Conservation (phyloP, 202 grass and related monocot genomes). For the Digitaria exilis region DNA sequence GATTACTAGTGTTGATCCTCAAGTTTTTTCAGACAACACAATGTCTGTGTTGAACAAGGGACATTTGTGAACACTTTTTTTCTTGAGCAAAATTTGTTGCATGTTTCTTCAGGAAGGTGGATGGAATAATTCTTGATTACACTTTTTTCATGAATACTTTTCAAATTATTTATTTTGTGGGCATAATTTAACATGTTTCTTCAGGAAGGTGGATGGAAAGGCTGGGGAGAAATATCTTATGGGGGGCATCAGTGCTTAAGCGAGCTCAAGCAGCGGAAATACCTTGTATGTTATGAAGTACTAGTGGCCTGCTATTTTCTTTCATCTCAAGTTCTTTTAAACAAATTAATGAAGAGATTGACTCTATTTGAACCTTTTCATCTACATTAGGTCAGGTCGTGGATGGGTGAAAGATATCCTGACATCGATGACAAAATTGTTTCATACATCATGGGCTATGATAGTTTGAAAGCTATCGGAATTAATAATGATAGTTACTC, state of each 20-base stretch:
- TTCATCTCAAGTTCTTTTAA: not conserved
- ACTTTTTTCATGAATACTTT: not conserved
- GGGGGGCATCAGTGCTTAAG: conserved; percentile 70
- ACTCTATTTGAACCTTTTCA: conserved; percentile 20
- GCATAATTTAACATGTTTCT: conserved; percentile 11
- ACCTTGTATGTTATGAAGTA: conserved; percentile 58
- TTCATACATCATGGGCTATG: conserved; percentile 77
- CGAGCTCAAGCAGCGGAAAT: conserved; percentile 88
- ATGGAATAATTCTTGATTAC: no score
- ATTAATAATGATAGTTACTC: conserved; percentile 31
- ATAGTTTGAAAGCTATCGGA: conserved; percentile 78
- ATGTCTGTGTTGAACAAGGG: not conserved
- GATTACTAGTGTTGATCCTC: not conserved
- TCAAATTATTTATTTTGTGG: not conserved
- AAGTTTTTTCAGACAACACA: not conserved
- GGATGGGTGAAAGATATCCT: conserved; percentile 80
- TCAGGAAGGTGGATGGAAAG: conserved; percentile 92
- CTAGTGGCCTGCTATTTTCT: conserved; percentile 1
- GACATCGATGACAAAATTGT: conserved; percentile 59
- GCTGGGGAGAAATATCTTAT: conserved; percentile 97
- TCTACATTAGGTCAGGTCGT: conserved; percentile 75
- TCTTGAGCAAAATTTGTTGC: no score
- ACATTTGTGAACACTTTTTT: not conserved
- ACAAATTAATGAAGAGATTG: not conserved
- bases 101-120: no score